Conservation (phyloP, 1,139 yeast genomes). For the Debaryomycetaceae sp. region DNA sequence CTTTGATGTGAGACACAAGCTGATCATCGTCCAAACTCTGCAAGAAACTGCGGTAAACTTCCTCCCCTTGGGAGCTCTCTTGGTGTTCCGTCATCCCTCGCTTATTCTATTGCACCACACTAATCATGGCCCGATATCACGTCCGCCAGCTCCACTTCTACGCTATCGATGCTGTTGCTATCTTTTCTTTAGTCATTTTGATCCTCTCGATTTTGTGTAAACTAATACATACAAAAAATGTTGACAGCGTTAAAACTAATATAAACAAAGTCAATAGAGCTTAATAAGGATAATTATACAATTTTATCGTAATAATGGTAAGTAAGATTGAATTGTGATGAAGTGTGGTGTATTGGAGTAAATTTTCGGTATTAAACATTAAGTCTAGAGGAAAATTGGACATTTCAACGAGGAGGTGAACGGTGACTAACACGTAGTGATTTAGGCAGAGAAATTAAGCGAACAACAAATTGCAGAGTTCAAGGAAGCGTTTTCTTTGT, state of each 20-base stretch:
- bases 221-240: not conserved
- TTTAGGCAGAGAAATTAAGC: conserved; percentile 78
- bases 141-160: no score
- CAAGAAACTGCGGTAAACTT: conserved; percentile 19
- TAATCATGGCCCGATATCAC: no score
- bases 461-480: conserved; percentile 96
- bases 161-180: no score
- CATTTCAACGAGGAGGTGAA: not conserved
- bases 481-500: conserved; percentile 94
- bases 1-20: conserved; percentile 28
- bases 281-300: not conserved
- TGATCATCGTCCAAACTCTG: conserved; percentile 31
- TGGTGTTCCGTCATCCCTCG: not conserved
- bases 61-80: not conserved
- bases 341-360: no score
- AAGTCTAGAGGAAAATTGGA: no score
- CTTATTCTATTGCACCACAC: no score
- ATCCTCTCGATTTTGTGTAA: not conserved
- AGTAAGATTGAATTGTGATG: not conserved
- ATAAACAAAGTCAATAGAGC: not conserved
- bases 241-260: not conserved
- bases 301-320: not conserved
- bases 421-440: not conserved
- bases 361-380: no score
- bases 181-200: no score